phyloP scores from a whole-genome alignment of 306 rosid genomes.

The Castanea crenata region DNA sequence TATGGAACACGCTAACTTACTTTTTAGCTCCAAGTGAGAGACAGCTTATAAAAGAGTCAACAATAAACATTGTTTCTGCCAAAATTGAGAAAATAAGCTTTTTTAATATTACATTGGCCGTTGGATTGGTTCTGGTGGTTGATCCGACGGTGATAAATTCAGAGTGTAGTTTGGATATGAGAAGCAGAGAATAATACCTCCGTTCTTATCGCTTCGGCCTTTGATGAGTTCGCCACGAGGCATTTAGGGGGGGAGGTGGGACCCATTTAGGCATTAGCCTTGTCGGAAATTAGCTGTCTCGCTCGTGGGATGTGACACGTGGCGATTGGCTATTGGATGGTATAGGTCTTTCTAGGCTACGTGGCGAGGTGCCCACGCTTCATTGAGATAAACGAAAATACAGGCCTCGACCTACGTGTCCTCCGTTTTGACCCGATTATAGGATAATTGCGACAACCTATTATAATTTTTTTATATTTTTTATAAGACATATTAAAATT shows the following conservation, averaged over 20 bases:
- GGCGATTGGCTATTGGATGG: background rate
- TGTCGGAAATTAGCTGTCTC: constrained; percentile 36
- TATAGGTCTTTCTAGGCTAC: background rate
- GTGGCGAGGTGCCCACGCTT: constrained; percentile 23
- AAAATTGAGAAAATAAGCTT: too few species aligned
- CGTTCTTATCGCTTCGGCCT: constrained; percentile 53
- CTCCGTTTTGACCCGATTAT: constrained; percentile 23
- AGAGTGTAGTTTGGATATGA: background rate
- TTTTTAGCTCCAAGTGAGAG: background rate
- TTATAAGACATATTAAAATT: too few species aligned
- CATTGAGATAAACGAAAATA: constrained; percentile 1
- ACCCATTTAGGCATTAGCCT: constrained; percentile 33
- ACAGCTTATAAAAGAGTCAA: too few species aligned
- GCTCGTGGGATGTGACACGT: constrained; percentile 18
- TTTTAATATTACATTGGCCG: background rate
- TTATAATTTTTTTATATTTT: too few species aligned
- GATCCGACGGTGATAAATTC: background rate
- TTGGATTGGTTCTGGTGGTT: background rate
- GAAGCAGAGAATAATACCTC: background rate
- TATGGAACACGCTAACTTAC: too few species aligned
- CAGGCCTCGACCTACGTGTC: constrained; percentile 21
- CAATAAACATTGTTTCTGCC: too few species aligned
- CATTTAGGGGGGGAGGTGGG: constrained; percentile 25
- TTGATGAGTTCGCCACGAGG: constrained; percentile 64
- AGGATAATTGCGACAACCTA: constrained; percentile 13